A percentile compares a stretch with the other conserved stretches of the same genome.
These are phyloP conservation scores for Phlegmacium glaucopus DNA, from an alignment of 768 basidiomycete genomes.

Conservation along the genomic window DNA sequence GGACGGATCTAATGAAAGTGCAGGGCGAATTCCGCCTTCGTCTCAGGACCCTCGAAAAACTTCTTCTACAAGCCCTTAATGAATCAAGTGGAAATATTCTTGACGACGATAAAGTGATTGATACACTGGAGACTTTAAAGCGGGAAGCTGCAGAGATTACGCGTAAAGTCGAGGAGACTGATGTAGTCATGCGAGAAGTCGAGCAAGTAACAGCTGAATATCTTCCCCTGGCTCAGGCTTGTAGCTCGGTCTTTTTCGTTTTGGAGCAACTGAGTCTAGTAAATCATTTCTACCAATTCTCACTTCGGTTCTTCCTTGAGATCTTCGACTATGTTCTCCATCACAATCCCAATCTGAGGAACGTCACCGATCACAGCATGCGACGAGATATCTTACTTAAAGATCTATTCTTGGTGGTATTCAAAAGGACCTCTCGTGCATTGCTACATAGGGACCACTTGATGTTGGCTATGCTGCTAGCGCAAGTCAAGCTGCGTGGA, in stretches of 20 bases:
- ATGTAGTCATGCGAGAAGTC: conserved; percentile 92
- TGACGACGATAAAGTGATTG: conserved; percentile 98
- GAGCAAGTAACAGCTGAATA: conserved; percentile 96
- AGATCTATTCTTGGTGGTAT: conserved; percentile 88
- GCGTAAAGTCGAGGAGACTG: conserved; percentile 94
- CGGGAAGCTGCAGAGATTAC: conserved; percentile 96
- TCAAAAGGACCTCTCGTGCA: conserved; percentile 85
- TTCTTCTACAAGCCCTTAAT: conserved; percentile 91
- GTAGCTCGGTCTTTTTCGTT: conserved; percentile 96
- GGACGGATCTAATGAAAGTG: conserved; percentile 95
- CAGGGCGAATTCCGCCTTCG: conserved; percentile 97
- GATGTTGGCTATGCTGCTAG: conserved; percentile 85
- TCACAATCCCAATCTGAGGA: conserved; percentile 86
- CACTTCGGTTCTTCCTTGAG: conserved; percentile 95
- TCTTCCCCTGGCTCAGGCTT: conserved; percentile 90
- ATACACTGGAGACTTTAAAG: conserved; percentile 93
- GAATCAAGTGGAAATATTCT: conserved; percentile 96
- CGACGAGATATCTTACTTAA: conserved; percentile 80
- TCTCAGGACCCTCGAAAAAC: conserved; percentile 87
- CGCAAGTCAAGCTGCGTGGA: conserved; percentile 83
- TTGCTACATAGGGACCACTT: conserved; percentile 88
- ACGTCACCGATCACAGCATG: conserved; percentile 64
- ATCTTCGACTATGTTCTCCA: conserved; percentile 95
- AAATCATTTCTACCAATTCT: conserved; percentile 99
- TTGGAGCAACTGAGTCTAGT: conserved; percentile 91